Evolutionary conservation across 306 rosid species (phyloP).

Genomic region (Bauhinia variegata): DNA sequence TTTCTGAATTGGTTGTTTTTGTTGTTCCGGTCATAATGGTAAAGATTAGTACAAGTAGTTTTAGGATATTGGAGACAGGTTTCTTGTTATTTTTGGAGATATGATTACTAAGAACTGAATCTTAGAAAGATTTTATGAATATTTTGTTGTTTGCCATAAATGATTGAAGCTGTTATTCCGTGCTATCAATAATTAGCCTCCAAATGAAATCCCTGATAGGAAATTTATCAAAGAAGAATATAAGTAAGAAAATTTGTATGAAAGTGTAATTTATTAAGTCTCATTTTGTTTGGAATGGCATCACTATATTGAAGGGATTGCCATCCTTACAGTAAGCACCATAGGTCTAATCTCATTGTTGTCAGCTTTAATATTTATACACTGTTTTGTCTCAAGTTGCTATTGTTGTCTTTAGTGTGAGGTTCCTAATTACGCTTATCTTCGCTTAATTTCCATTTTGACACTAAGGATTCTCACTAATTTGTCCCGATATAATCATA

Average conservation of each 20-base stretch:
- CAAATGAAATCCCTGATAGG: constrained; percentile 15
- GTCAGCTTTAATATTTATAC: too few relatives aligned
- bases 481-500: too few relatives aligned
- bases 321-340: too few relatives aligned
- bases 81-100: background rate
- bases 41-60: background rate
- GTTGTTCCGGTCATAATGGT: background rate
- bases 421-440: too few relatives aligned
- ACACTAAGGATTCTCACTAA: too few relatives aligned
- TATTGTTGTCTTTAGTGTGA: too few relatives aligned
- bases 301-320: too few relatives aligned
- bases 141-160: background rate
- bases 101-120: background rate
- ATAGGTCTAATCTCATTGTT: too few relatives aligned
- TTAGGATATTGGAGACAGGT: background rate
- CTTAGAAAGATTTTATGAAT: background rate
- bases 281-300: background rate
- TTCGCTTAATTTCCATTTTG: too few relatives aligned
- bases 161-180: background rate
- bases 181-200: constrained; percentile 7
- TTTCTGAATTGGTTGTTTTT: too few relatives aligned
- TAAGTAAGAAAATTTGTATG: background rate
- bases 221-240: background rate
- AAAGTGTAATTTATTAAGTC: background rate
- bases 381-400: too few relatives aligned